Base-by-base conservation (phyloP, 768 basidiomycete species). In the Neoboletus magnificus region DNA sequence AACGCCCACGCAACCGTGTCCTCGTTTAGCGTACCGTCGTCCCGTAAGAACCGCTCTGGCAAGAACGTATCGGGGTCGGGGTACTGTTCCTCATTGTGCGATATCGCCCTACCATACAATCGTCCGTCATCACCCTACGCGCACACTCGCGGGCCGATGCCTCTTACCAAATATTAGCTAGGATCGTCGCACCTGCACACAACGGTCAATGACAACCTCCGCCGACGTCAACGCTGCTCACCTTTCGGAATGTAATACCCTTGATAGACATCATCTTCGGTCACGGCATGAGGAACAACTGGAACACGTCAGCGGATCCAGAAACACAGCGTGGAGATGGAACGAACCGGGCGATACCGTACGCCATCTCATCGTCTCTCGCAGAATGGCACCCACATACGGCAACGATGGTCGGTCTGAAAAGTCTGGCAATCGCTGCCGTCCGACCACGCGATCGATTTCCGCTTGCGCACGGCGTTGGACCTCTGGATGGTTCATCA, bases 251-350 rank as follows among this genome's bases (percentile, higher is more conserved):
- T 73, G 48, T 58, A 42, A 46, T 73, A 73, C 0, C 74, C 75
- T 20, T 64, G 57, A 56, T 76, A 77, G 5, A 66, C 55, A 54
- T 76, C 72, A 10, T 76, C 74, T 8, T 63, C 62, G 6, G 50
- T 71, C 12, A 74, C 71, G 25, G 66, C 64, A 56, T 79, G 80
- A 15, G 77, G 76, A 15, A 79, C 59, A 29, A 75, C 79, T 79
- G 35, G 11, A 29, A 2, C 5, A 27, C 18, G 4, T 56, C 9
- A 59, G 36, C 1, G 10, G 10, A 4, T 22, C 10, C 8, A 8
- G 18, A n/a, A 27, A 20, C 1, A 2, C 5, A 29, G 12, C n/a
- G 9, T 18, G 12, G 37, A 20, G 8, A 46, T 15, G 3, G 12
- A 29, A 40, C 56, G 3, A 37, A 71, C 73, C 39, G 2, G 71